Base-by-base conservation (phyloP, 2,329 filamentous ascomycete species). In the Sporothrix brunneoviolacea region DNA sequence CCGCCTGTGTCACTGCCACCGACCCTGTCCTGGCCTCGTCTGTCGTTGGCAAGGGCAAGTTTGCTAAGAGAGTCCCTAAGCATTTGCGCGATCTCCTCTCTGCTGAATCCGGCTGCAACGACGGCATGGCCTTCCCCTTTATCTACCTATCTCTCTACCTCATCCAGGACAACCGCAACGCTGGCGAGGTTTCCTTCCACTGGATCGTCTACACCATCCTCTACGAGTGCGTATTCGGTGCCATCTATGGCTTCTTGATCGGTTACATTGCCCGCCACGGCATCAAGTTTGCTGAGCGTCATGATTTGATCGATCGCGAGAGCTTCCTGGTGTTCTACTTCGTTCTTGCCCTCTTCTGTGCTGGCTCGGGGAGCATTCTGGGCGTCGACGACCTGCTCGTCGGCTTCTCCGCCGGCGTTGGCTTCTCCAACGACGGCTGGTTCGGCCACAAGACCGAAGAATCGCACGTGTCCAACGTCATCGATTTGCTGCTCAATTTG, bases 321-420 rank as follows among this genome's bases (percentile, higher is more conserved):
- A 97, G 91, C 67, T 97, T 96, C 62, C 79, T 98, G 49, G 93
- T 97, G 45, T 98, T 97, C 70, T 98, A 98, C 74, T 98, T 98
- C 61, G 91, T 95, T 41, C 75, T 98, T 50, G 91, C 93, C 1
- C 79, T 98, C 19, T 98, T 96, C 69, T 95, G 90, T 64, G 93
- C 93, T 53, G 93, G 93, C 16, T 91, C 91, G 0, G 93, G 93
- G 27, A 90, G 89, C 67, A 79, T 96, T 52, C 73, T 98, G 39
- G 93, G 93, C 44, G 77, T 96, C 61, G 93, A 98, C 65, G 93
- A 98, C 67, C 71, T 98, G 45, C 79, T 98, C 4, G 88, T 98
- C 35, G 93, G 93, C 35, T 98, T 98, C 62, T 84, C 91, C 13
- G 89, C 88, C 50, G 93, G 93, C 52, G 93, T 98, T n/a, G 93